These are phyloP conservation scores for Phlebiopsis gigantea DNA, from an alignment of 768 basidiomycete genomes.

Conservation along the genomic window DNA sequence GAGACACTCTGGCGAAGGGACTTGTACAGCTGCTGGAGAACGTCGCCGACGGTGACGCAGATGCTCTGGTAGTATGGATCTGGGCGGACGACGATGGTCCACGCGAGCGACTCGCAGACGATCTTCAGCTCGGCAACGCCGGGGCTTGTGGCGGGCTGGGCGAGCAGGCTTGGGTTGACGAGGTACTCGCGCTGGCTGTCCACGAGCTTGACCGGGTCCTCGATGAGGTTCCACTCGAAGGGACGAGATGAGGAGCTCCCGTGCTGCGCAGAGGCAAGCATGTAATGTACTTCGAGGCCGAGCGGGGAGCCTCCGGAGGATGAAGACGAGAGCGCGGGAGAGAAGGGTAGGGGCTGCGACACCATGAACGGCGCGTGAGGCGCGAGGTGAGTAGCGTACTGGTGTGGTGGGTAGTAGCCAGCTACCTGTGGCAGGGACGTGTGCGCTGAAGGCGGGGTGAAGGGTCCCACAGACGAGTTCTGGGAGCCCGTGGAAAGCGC, in stretches of 20 bases:
- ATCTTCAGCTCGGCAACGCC: slow-evolving; percentile 25
- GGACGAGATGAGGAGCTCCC: background rate
- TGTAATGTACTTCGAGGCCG: background rate
- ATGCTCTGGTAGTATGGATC: slow-evolving; percentile 9
- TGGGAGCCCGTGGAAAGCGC: slow-evolving; percentile 16
- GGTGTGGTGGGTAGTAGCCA: background rate
- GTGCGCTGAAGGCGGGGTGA: slow-evolving; percentile 13
- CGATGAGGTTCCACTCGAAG: slow-evolving; percentile 4
- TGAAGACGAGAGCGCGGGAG: background rate
- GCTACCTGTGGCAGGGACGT: background rate
- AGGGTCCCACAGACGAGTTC: slow-evolving; percentile 17
- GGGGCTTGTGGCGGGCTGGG: slow-evolving; percentile 27
- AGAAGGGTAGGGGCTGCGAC: background rate
- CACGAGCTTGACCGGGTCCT: background rate
- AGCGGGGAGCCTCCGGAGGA: background rate
- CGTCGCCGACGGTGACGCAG: slow-evolving; percentile 40
- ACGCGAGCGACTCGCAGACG: slow-evolving; percentile 28
- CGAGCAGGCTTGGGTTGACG: slow-evolving; percentile 21
- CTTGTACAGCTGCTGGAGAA: slow-evolving; percentile 41
- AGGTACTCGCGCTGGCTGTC: slow-evolving; percentile 13
- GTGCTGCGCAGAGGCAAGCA: background rate
- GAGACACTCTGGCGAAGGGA: slow-evolving; percentile 37
- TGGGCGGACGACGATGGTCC: slow-evolving; percentile 28
- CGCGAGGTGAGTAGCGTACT: background rate
- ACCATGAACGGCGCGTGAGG: slow-evolving; percentile 6